Percentiles rank a stretch among this genome's conserved stretches.
Evolutionary conservation across 768 basidiomycete genomes (phyloP).

Genomic region (Agaricus blazei): DNA sequence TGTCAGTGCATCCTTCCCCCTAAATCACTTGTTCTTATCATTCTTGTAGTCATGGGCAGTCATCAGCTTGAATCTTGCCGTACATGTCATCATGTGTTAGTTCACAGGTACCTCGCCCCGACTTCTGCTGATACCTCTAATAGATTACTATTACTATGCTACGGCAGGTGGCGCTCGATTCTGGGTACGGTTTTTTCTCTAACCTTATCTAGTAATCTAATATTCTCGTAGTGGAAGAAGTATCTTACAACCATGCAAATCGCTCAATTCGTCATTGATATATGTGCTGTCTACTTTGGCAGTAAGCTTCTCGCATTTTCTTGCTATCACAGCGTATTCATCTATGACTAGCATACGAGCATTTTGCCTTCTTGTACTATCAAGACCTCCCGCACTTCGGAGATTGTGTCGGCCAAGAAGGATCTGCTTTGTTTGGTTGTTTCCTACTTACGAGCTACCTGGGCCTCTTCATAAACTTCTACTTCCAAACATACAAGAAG

Average conservation of each 20-base stretch:
- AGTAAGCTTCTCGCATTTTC: slow-evolving; percentile 49
- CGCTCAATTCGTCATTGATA: slow-evolving; percentile 89
- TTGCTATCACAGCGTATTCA: slow-evolving; percentile 4
- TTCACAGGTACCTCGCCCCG: slow-evolving; percentile 12
- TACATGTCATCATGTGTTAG: slow-evolving; percentile 98
- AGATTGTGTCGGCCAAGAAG: slow-evolving; percentile 86
- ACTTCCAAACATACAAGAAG: slow-evolving; percentile 80
- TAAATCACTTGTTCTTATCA: slow-evolving; percentile 1
- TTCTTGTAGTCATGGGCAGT: slow-evolving; percentile 85
- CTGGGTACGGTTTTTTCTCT: slow-evolving; percentile 55
- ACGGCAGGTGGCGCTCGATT: slow-evolving; percentile 95
- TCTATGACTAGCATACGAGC: slow-evolving; percentile 61
- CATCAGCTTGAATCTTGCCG: slow-evolving; percentile 83
- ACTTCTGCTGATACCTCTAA: neutral
- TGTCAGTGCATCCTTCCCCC: slow-evolving; percentile 43
- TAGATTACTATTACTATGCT: slow-evolving; percentile 99
- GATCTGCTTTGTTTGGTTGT: slow-evolving; percentile 87
- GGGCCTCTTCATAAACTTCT: slow-evolving; percentile 93
- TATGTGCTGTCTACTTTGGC: slow-evolving; percentile 89
- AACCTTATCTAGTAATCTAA: neutral
- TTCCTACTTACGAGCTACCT: slow-evolving; percentile 86
- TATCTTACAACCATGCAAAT: slow-evolving; percentile 98
- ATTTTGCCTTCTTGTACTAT: slow-evolving; percentile 67
- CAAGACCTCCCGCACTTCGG: slow-evolving; percentile 61
- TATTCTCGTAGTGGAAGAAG: slow-evolving; percentile 83